Base-by-base conservation (phyloP, 2,329 filamentous ascomycete species). In the Aspergillus sp. region DNA sequence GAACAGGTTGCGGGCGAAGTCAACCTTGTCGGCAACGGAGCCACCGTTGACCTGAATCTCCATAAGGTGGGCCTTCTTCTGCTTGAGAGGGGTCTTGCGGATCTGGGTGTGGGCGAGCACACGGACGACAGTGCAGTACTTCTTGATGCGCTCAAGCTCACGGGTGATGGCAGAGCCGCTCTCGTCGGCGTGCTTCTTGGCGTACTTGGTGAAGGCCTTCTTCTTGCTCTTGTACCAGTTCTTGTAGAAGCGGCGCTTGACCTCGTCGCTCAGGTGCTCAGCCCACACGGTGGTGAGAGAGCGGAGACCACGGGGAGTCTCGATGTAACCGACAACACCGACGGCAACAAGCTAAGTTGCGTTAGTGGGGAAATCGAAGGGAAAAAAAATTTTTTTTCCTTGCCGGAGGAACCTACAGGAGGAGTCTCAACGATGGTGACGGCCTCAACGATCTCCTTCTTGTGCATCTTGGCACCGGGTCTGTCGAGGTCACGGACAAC, bases 191-290 rank as follows among this genome's bases (percentile, higher is more conserved):
- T 97, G 90, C 87, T 95, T 93, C 90, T 97, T 99, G 84, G 94
- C 90, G 82, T 99, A 99, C 85, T 95, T 96, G 85, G 94, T 99
- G 85, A 99, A 99, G 60, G 94, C 94, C 93, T 99, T 99, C 90
- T 96, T 97, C 92, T 99, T 99, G 86, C 87, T 91, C 89, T 96
- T 96, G 89, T 99, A 99, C 94, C 94, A 99, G 89, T 99, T 99
- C 91, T 97, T 97, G 90, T 99, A 99, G 90, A 99, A 99, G 76
- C 94, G 90, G 74, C 94, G 90, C 88, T 96, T 96, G 79, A 99
- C 76, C 83, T 97, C 94, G 79, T 99, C 94, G 81, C 89, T 90
- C 79, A 99, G 80, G 79, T 99, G 94, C 87, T 97, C 94, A 74
- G 94, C 94, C 94, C 94, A 99, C 77, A 99, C 90, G 75, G 94